phyloP scores from a whole-genome alignment of 345 rosid species.

The Heritiera fomes region DNA sequence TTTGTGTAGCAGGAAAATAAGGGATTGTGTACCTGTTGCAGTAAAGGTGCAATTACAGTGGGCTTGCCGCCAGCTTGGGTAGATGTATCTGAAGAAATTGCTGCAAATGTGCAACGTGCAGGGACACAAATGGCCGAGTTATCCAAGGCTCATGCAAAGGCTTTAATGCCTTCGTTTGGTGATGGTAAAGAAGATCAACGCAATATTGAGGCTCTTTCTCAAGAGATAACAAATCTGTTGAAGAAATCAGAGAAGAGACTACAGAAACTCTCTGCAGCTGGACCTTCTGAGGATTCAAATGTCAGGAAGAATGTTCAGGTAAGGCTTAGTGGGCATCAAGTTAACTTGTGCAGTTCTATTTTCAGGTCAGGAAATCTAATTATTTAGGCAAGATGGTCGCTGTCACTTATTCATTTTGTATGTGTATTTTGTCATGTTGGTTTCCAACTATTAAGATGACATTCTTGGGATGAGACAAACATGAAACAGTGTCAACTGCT shows the following conservation, averaged over 20 bases:
- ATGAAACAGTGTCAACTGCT: background rate
- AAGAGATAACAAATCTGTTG: constrained; percentile 73
- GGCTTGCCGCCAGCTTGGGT: constrained; percentile 98
- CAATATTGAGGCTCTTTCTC: constrained; percentile 80
- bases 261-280: constrained; percentile 66
- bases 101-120: constrained; percentile 74
- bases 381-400: background rate
- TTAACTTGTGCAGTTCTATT: background rate
- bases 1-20: constrained; percentile 13
- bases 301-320: constrained; percentile 97
- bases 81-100: constrained; percentile 91
- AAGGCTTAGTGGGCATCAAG: constrained; percentile 6
- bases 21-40: constrained; percentile 39
- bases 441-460: background rate
- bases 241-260: constrained; percentile 83
- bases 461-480: background rate
- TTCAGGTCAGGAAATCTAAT: background rate
- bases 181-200: constrained; percentile 94
- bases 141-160: constrained; percentile 90
- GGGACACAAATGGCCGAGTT: constrained; percentile 71
- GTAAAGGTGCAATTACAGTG: constrained; percentile 72
- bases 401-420: background rate
- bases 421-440: background rate
- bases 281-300: constrained; percentile 91
- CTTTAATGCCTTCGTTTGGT: constrained; percentile 98